Evolutionary conservation across 306 rosid species (phyloP), one percentile per base, ranked within the genome.

Genomic region (Clitoria ternatea): DNA sequence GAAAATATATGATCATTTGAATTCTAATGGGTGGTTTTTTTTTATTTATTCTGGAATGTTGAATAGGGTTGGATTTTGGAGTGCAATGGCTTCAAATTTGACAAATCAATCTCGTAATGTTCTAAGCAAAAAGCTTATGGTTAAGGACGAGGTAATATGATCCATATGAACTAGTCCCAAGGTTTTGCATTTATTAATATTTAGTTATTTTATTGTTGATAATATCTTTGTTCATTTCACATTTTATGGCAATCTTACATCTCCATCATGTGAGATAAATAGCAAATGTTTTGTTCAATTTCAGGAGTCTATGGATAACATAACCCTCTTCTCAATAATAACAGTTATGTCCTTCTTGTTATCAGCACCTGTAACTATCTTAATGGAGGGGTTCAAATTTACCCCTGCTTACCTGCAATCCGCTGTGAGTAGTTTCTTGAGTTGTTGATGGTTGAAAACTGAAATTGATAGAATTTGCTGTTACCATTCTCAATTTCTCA

Each of bases 31-130:
- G 37, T 35, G 13, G 48, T 45, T 7, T 23, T 72, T 32, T 52
- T 61, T 20, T 74, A n/a, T n/a, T n/a, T 18, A 36, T 64, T 49
- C 30, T 65, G 77, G 69, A 17, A 73, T 55, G 24, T 70, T 75
- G 37, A 68, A 61, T 61, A 93, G 98, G 98, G 86, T 81, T 65
- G 97, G 99, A 61, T 94, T 94, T 88, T 89, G 82, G 91, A 94
- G 92, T 78, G 99, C 99, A 30, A 94, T 94, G 99, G 99, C 97
- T 63, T 94, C 99, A 78, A 95, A 95, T 84, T 69, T 91, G 88
- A 43, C 97, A 6, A 91, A 91, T 73, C 99, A 95, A 69, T 95
- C 91, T 61, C 99, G 97, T 61, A 95, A 95, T 61, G 99, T 95
- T 61, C 99, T 95, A 48, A 95, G 99, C 90, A 95, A 95, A 80